Base-by-base conservation (phyloP, 2,329 filamentous ascomycete species). In the Penicillium hesseltinei region DNA sequence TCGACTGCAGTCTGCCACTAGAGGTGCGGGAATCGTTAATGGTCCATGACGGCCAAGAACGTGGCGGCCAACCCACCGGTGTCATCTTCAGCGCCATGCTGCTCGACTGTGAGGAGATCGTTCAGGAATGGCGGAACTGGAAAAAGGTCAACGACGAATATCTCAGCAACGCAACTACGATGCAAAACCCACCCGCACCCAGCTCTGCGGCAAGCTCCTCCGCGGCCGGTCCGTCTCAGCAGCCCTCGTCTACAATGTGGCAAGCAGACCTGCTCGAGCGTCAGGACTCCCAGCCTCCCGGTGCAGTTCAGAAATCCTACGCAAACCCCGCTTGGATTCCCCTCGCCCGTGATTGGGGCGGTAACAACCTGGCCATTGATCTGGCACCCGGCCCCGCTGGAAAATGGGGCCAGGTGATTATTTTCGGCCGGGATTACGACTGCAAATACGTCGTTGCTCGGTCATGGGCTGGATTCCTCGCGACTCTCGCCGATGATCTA, bases 71-170 rank as follows among this genome's bases (percentile, higher is more conserved):
- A 56, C 94, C 94, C 0, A 97, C 93, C 0, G 94, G 94, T 62
- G 89, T 97, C 65, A 85, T 99, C 60, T 97, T 99, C 68, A 85
- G 92, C 59, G 89, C 86, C 72, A 99, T 99, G 94, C 79, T 99
- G 62, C 84, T 99, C 57, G 94, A 99, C 75, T 97, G 94, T 71
- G 94, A 99, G 75, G 94, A 99, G 72, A 96, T 99, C 66, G 88
- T 96, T 23, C 92, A 97, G 74, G 94, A 99, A 73, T 97, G 93
- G 91, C 89, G 90, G 68, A 95, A 96, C 71, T 99, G 94, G 94
- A 88, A 91, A 67, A 87, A 85, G 62, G 94, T 99, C 61, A 96
- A 96, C 71, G 87, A 93, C 57, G 91, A 97, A 71, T 96, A 90
- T 73, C 82, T 97, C 58, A 81, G 84, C 42, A 81, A 85, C 39